phyloP scores from a whole-genome alignment of 2,329 filamentous ascomycete genomes.

The Fusarium chaquense region DNA sequence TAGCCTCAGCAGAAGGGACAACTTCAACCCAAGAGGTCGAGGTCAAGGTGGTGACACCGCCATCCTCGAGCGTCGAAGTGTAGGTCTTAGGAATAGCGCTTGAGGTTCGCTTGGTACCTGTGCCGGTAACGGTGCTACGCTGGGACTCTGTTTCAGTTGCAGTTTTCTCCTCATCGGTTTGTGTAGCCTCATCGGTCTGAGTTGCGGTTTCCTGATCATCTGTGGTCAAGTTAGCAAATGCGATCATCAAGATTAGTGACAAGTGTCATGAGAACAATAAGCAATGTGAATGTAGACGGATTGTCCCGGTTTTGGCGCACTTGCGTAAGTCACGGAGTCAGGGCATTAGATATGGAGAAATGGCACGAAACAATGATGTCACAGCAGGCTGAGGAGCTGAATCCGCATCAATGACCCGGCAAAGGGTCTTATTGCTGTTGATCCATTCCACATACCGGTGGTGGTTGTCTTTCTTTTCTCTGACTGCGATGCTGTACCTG shows the following conservation, averaged over 20 bases:
- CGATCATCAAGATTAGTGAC: background rate
- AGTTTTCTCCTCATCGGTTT: constrained; percentile 37
- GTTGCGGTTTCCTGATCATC: constrained; percentile 28
- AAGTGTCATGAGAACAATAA: constrained; percentile 22
- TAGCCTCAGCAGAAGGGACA: constrained; percentile 52
- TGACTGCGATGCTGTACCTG: constrained; percentile 32
- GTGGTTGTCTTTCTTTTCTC: constrained; percentile 38
- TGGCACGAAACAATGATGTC: constrained; percentile 32
- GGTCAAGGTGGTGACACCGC: constrained; percentile 60
- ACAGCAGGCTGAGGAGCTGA: constrained; percentile 35
- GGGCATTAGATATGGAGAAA: constrained; percentile 14
- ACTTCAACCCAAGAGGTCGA: constrained; percentile 63
- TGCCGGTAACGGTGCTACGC: constrained; percentile 50
- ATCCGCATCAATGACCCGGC: constrained; percentile 25
- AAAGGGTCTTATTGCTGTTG: constrained; percentile 21
- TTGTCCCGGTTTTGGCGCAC: constrained; percentile 35
- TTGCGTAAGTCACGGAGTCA: constrained; percentile 34
- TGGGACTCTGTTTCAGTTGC: constrained; percentile 40
- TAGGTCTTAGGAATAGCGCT: constrained; percentile 55
- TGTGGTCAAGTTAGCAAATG: constrained; percentile 26
- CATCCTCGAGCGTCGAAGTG: constrained; percentile 61
- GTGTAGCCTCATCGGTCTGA: constrained; percentile 33
- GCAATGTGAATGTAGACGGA: constrained; percentile 1
- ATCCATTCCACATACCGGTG: constrained; percentile 51
- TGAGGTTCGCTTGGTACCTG: constrained; percentile 52